phyloP scores from a whole-genome alignment of 1,284 basidiomycete species.

The Pseudozyma tsukubaensis region DNA sequence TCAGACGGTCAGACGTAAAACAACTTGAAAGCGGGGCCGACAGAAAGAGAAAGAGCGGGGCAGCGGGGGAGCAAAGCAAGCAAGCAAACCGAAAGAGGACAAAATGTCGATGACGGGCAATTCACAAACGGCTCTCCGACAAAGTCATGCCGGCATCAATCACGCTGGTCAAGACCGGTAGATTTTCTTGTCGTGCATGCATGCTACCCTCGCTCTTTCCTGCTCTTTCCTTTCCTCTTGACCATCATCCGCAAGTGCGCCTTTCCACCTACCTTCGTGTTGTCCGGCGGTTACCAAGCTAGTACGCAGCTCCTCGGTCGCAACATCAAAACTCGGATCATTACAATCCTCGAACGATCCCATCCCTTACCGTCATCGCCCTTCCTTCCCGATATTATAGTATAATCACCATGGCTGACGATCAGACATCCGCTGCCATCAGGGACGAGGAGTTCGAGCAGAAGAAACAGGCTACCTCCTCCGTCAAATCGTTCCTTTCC shows the following conservation, averaged over 20 bases:
- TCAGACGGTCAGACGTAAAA: background rate
- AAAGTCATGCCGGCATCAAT: too few relatives aligned
- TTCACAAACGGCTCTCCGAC: too few relatives aligned
- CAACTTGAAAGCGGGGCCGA: background rate
- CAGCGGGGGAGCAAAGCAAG: background rate
- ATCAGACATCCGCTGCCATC: conserved; percentile 51
- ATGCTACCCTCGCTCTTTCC: background rate
- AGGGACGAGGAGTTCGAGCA: conserved; percentile 55
- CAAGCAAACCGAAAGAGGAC: too few relatives aligned
- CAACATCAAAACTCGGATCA: background rate
- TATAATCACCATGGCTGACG: conserved; percentile 55
- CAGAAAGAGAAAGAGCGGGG: background rate
- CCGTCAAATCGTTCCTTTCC: conserved; percentile 67
- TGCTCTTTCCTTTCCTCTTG: background rate
- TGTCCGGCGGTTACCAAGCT: too few relatives aligned
- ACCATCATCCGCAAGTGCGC: background rate
- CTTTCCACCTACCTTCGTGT: background rate
- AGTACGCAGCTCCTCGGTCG: background rate
- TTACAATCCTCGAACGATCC: background rate
- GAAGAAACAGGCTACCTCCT: conserved; percentile 60
- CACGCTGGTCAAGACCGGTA: too few relatives aligned
- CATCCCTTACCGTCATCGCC: background rate
- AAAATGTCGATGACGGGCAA: too few relatives aligned
- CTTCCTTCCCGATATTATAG: conserved; percentile 8
- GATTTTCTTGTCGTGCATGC: background rate